phyloP scores from a whole-genome alignment of 805 yeast species.

The Ogataea chonburiensis region DNA sequence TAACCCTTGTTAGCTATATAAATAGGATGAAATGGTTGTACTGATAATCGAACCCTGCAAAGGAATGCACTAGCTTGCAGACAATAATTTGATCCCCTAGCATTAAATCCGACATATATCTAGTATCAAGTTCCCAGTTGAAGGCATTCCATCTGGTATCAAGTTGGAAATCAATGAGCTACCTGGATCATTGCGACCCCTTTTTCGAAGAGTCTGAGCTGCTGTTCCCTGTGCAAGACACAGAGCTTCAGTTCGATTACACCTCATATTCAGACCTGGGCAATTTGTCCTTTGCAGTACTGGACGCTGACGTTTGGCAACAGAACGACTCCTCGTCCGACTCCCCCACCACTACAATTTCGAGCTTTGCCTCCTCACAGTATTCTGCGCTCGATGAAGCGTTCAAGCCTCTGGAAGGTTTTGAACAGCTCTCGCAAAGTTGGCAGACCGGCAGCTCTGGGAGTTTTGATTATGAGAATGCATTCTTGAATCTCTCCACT shows the following conservation, averaged over 20 bases:
- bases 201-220: constrained; percentile 4
- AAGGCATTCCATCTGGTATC: too few species aligned
- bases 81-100: too few species aligned
- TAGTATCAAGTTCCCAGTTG: neutral
- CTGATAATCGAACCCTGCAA: neutral
- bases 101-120: neutral
- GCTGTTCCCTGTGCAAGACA: neutral
- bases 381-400: neutral
- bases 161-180: constrained; percentile 3
- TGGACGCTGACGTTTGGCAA: too few species aligned
- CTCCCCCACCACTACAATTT: constrained; percentile 3
- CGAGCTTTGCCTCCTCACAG: constrained; percentile 4
- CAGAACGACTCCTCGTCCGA: too few species aligned
- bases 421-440: constrained; percentile 13
- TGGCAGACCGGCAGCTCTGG: constrained; percentile 7
- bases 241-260: constrained; percentile 2
- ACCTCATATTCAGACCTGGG: constrained; percentile 1
- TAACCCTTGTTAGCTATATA: too few species aligned
- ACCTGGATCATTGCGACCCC: too few species aligned
- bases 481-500: neutral
- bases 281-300: neutral
- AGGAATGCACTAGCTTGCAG: neutral
- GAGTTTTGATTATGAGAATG: neutral
- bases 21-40: neutral
- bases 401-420: constrained; percentile 15